Evolutionary conservation across 768 basidiomycete species (phyloP), one percentile per base, ranked within the genome.

Genomic region (Leccinum fibrillosum): DNA sequence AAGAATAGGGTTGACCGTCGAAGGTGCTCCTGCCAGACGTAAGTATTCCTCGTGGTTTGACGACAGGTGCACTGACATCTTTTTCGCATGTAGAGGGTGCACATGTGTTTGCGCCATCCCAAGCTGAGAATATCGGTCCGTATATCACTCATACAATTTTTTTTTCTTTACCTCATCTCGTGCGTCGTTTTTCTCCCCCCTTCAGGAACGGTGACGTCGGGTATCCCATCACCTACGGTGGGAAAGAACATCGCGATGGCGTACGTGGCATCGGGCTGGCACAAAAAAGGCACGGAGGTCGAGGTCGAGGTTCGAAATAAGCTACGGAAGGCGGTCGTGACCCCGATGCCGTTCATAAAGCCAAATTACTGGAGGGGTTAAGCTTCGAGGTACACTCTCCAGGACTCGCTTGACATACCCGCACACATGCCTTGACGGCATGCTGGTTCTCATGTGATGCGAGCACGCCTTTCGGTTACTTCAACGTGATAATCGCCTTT

Each of bases 191-290:
- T 8, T 15, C 23, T 23, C 9, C 12, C 11, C 19, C 11, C 2
- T 13, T 51, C 25, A 71, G 92, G 93, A 35, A 69, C 74, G 12
- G 83, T 98, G 49, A 99, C 95, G 0, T 98, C 94, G 1, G 97
- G 96, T 49, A 97, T 98, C 61, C 97, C 97, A 13, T 94, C 94
- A 0, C 96, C 95, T 0, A 89, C 92, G 1, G 77, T 94, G 3
- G 85, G 84, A 1, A 87, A 88, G 71, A 98, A 99, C 73, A 92
- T 98, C 64, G 93, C 95, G 1, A 98, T 98, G 96, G 96, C 86
- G 1, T 98, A 98, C 66, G 81, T 98, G 49, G 70, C 78, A 61
- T 81, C 77, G 21, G 94, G 93, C 0, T 86, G 80, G 74, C 92
- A 96, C 76, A 98, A 94, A 76, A 95, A 92, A 72, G 93, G 92